Base-by-base conservation (phyloP, 2,329 filamentous ascomycete genomes). In the Aspergillus sp. region DNA sequence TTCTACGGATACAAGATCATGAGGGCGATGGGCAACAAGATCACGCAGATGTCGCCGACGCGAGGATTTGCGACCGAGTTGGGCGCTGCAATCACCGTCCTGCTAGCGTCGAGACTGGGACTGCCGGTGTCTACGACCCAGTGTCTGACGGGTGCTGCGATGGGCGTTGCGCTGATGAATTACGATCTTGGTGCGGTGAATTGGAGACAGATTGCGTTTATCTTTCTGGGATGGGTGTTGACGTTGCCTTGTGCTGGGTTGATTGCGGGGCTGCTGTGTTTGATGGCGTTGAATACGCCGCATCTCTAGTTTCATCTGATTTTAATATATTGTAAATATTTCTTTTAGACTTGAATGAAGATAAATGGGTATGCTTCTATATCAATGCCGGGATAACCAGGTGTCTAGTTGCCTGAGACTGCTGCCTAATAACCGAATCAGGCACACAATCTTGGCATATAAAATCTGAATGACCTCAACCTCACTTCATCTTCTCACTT, bases 161-260 rank as follows among this genome's bases (percentile, higher is more conserved):
- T 67, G 7, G 66, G 66, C 26, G 62, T 65, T 11, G 65, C 64
- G 5, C 47, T 68, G 42, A 65, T 65, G 58, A 67, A 66, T 40
- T 61, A 57, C 31, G 61, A 65, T 47, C 37, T 65, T 10, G 56
- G 64, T 10, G 66, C 68, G 1, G 64, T 74, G 45, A 74, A 74
- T 43, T 74, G 70, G 70, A 58, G 62, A 35, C 68, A 71, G 52
- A 44, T 73, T 9, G 60, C 51, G 1, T 71, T 62, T 52, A 72
- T 74, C 37, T 69, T 72, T 46, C 54, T 59, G 12, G 69, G 68
- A 7, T 73, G 71, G 71, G 55, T 74, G 30, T 51, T 73, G 36
- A 74, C 71, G 1, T 53, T 74, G 7, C 71, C 71, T 36, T 54
- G 46, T 44, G 70, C 71, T 27, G 71, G 69, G 34, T 49, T 71